Percentiles rank a stretch among this genome's conserved stretches.
Evolutionary conservation across 345 rosid genomes (phyloP).

Genomic region (Citrus trifoliata): DNA sequence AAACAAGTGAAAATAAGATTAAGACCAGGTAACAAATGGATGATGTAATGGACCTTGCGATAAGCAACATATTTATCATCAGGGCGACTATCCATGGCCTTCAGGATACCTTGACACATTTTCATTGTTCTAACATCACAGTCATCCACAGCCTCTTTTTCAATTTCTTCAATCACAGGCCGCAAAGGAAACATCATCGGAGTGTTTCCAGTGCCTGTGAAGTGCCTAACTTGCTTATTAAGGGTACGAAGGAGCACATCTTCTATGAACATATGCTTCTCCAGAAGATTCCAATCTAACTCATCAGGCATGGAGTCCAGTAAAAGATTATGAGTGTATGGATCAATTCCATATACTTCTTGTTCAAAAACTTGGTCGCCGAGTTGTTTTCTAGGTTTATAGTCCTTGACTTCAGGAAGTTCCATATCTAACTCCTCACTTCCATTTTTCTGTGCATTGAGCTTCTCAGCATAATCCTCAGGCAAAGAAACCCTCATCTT

Average conservation of each 20-base stretch:
- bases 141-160: slow-evolving; percentile 60
- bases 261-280: slow-evolving; percentile 85
- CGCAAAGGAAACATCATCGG: slow-evolving; percentile 82
- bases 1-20: slow-evolving; percentile 1
- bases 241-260: slow-evolving; percentile 77
- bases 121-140: slow-evolving; percentile 58
- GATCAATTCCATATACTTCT: slow-evolving; percentile 99
- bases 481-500: slow-evolving; percentile 94
- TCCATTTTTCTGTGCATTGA: slow-evolving; percentile 82
- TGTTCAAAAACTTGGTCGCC: slow-evolving; percentile 94
- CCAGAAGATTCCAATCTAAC: slow-evolving; percentile 68
- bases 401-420: slow-evolving; percentile 99
- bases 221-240: slow-evolving; percentile 81
- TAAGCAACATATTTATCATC: slow-evolving; percentile 97
- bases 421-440: slow-evolving; percentile 97
- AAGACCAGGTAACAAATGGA: background rate
- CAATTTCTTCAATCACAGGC: slow-evolving; percentile 87
- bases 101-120: slow-evolving; percentile 79
- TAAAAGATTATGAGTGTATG: slow-evolving; percentile 91
- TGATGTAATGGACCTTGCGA: slow-evolving; percentile 63
- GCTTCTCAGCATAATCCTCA: slow-evolving; percentile 95
- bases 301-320: slow-evolving; percentile 99
- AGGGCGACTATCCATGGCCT: slow-evolving; percentile 80
- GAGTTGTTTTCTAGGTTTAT: slow-evolving; percentile 83
- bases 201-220: slow-evolving; percentile 86